A percentile compares a stretch with the other conserved stretches of the same genome.
phyloP scores from a whole-genome alignment of 768 basidiomycete species.

The Leccinum longicurvipes region DNA sequence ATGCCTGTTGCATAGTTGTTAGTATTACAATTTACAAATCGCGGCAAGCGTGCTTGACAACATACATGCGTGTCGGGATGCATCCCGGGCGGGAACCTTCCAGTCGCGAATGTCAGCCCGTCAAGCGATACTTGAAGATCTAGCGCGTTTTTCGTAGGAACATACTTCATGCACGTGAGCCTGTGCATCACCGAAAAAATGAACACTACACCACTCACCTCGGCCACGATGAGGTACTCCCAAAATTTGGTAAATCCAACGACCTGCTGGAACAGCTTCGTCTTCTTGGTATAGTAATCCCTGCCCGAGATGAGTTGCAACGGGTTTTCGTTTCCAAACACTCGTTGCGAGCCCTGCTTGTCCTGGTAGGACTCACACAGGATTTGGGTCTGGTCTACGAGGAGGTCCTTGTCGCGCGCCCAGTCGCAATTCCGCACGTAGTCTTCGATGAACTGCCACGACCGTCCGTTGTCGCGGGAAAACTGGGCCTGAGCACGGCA shows the following conservation, averaged over 20 bases:
- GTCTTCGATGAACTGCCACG: constrained; percentile 73
- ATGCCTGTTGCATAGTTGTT: constrained; percentile 51
- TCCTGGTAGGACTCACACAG: constrained; percentile 85
- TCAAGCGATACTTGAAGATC: constrained; percentile 92
- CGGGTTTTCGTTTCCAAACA: constrained; percentile 55
- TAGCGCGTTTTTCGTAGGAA: constrained; percentile 54
- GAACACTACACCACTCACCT: constrained; percentile 48
- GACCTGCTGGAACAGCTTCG: constrained; percentile 78
- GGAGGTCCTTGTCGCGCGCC: constrained; percentile 76
- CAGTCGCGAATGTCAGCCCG: constrained; percentile 78
- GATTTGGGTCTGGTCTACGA: constrained; percentile 83
- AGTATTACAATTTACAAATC: not conserved
- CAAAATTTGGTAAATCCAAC: constrained; percentile 97
- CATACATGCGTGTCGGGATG: constrained; percentile 85
- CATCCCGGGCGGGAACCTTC: constrained; percentile 89
- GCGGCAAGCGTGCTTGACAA: not conserved
- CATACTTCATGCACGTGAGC: constrained; percentile 37
- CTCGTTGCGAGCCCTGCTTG: constrained; percentile 76
- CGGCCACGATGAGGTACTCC: constrained; percentile 93
- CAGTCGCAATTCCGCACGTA: constrained; percentile 93
- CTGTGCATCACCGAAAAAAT: constrained; percentile 20
- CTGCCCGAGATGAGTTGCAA: constrained; percentile 77
- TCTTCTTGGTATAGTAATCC: constrained; percentile 68
- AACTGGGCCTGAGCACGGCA: constrained; percentile 80
- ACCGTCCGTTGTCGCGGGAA: constrained; percentile 70